Base-by-base conservation (phyloP, 345 rosid genomes). In the Eucalyptus sideroxylon region DNA sequence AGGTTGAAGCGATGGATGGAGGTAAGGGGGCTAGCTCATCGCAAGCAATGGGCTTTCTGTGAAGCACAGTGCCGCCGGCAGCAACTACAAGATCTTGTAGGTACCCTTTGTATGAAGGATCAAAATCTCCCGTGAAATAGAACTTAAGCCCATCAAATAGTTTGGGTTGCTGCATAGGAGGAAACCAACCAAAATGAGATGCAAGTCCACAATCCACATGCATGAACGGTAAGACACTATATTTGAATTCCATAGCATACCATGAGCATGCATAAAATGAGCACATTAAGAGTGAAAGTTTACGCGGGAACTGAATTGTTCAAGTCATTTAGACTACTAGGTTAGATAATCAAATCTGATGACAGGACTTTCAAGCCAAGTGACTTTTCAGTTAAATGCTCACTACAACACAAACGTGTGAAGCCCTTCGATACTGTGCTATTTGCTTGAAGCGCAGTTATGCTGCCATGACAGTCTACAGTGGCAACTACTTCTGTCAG, bases 111-210 rank as follows among this genome's bases (percentile, higher is more conserved):
- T 96, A 96, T 21, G 98, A 93, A 80, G 95, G 86, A 72, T 89
- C 89, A n/a, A 96, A 98, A 89, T 97, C 97, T 91, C 97, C 97
- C 93, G 91, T 91, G 16, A 97, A 88, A 90, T 95, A 97, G 93
- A 96, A 96, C 92, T 91, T 92, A 23, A 89, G 50, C 86, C 94
- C 94, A 40, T 91, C 91, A 45, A 93, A 93, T 69, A 93, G 89
- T 87, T 93, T 98, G 51, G 95, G 97, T 89, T 94, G 90, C 99
- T 97, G 97, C 94, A 92, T 47, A 44, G 47, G 31, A 37, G 67
- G 60, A 30, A 90, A 87, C n/a, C 53, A 87, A 45, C 80, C 26
- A 87, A 16, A 65, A 50, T 50, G 13, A 80, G 67, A 27, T 19
- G 11, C 37, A 5, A 77, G 83, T 77, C 83, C 69, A 62, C 69